Evolutionary conservation across 495 filamentous ascomycete species (phyloP), one percentile per base, ranked within the genome.

Genomic region (Penicilliopsis zonata): DNA sequence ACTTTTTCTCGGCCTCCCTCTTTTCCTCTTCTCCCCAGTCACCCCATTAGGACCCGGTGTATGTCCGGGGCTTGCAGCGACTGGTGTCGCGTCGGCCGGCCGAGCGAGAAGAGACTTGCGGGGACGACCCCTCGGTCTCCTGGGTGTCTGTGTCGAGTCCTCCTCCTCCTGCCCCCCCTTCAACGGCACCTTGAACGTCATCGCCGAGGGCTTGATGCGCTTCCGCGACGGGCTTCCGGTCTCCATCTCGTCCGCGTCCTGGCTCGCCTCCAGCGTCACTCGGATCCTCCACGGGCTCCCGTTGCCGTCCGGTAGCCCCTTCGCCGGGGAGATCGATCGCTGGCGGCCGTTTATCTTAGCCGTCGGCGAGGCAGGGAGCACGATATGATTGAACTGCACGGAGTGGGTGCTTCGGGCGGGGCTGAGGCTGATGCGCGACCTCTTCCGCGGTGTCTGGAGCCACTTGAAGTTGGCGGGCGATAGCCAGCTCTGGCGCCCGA

Each of bases 211-310:
- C 18, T 53, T 48, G 3, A 46, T 36, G 16, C 47, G 50, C 42
- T 68, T 65, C 24, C 40, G 53, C 34, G 57, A 38, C 10, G 50
- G 52, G 18, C 45, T 55, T 8, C 28, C 37, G 7, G 30, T 46
- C 15, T 52, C 41, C 17, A 52, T 52, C 16, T 43, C 43, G 13
- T 57, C 55, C 16, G 63, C 59, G 19, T 69, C 59, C 32, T 66
- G 68, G 35, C 70, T 69, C 8, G 71, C 71, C 53, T 76, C 64
- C 17, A 76, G 58, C 3, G 70, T 70, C 28, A 76, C 60, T 13
- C 67, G 59, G 34, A 76, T 70, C 36, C 66, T 63, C 71, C 71
- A 76, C 25, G 71, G 71, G 36, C 64, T 72, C 6, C 52, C 41
- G 41, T 59, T 53, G 13, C 55, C 55, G 8, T 65, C 48, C 21